Evolutionary conservation across 305 asterid species (phyloP).

Genomic region (Rubia balearica): DNA sequence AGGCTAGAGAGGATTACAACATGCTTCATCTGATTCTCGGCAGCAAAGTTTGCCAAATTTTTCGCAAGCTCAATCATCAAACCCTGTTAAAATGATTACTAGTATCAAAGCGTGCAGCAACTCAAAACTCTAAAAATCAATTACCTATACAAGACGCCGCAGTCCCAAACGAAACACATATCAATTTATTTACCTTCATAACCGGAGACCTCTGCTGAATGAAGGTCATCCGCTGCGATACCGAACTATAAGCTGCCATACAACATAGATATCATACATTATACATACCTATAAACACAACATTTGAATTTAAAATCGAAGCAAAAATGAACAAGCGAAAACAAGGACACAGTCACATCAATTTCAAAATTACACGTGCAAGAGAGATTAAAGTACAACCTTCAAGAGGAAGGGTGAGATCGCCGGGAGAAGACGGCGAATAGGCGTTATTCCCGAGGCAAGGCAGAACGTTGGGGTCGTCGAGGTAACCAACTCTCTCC

Average conservation of each 20-base stretch:
- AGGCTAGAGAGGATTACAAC: conserved; percentile 75
- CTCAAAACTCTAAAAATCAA: neutral
- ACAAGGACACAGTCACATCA: neutral
- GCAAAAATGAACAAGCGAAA: neutral
- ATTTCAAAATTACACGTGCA: neutral
- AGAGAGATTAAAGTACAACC: conserved; percentile 28
- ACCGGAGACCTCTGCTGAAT: conserved; percentile 93
- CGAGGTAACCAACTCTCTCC: conserved; percentile 57
- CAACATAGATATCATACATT: neutral
- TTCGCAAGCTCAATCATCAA: conserved; percentile 76
- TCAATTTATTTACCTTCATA: conserved; percentile 53
- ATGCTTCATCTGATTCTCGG: conserved; percentile 61
- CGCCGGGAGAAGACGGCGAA: conserved; percentile 66
- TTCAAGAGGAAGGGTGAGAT: conserved; percentile 76
- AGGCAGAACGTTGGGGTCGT: conserved; percentile 79
- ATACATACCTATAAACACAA: neutral
- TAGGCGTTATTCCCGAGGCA: conserved; percentile 94
- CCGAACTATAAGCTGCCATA: conserved; percentile 64
- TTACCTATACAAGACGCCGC: neutral
- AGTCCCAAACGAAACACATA: neutral
- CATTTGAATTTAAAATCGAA: neutral
- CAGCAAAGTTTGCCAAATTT: conserved; percentile 77
- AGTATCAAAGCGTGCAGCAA: neutral
- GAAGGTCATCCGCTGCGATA: conserved; percentile 48
- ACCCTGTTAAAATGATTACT: conserved; percentile 54